Base-by-base conservation (phyloP, 2,329 filamentous ascomycete genomes). In the Stemphylium vesicarium region DNA sequence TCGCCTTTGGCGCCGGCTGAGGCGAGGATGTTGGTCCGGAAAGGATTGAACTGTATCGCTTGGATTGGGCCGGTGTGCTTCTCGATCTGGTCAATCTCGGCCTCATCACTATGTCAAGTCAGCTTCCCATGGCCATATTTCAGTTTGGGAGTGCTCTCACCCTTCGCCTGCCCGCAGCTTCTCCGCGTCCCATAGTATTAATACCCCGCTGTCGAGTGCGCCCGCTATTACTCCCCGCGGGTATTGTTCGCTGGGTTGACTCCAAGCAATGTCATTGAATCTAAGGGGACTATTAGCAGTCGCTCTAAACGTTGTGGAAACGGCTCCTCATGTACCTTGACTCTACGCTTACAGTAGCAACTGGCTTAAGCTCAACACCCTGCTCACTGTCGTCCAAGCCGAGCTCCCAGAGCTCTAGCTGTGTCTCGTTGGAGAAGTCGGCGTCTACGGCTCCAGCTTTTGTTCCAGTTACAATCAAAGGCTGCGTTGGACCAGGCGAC, bases 221-320 rank as follows among this genome's bases (percentile, higher is more conserved):
- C 93, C 95, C 48, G 95, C 95, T 78, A 99, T 95, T 74, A 99
- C 89, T 63, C 96, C 95, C 65, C 86, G 85, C 12, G 91, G 88
- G 70, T 91, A 84, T 60, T 92, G 88, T 57, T 89, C 88, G 65
- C 88, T 90, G 42, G 91, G 87, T 63, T 90, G 87, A 52, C 92
- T 89, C 95, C 95, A 99, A 57, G 94, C 92, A 75, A 99, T 90
- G 73, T 98, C 95, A 77, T 97, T 95, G 78, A 99, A 99, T 70
- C 95, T 96, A 58, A 37, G 20, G 48, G 51, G 32, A 49, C 26
- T 15, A 62, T 75, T 54, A 76, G 70, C 45, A 51, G 46, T 40
- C 22, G 43, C 9, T 13, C 26, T 20, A 12, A 12, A 26, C 11
- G 3, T 40, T 10, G 20, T 13, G 11, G 45, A 8, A 16, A 8